Evolutionary conservation across 2,329 filamentous ascomycete species (phyloP), one percentile per base, ranked within the genome.

Genomic region (Penicillium rolfsii): DNA sequence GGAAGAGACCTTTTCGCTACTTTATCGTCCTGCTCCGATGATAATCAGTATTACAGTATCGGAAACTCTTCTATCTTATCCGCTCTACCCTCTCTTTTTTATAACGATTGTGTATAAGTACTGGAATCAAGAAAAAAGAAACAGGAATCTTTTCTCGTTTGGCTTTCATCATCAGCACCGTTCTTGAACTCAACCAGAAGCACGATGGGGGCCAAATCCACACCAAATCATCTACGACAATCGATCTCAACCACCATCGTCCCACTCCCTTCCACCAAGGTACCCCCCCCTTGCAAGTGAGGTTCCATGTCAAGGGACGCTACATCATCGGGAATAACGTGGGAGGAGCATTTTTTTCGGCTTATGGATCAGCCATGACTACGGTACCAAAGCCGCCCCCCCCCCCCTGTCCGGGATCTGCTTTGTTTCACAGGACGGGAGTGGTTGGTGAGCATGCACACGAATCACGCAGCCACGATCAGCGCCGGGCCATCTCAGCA

Each of bases 181-280:
- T 33, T 7, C 12, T 49, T 49, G 7, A n/a, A 19, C 16, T 12
- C 24, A 28, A 28, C 9, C 33, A 33, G n/a, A 19, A 19, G 46
- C 19, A 28, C 28, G 46, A 49, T 49, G 46, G 28, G 28, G 28
- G 46, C 46, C 46, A 49, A 49, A 49, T 33, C 43, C 43, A 46
- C 43, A n/a, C 11, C 43, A 14, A 46, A 46, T 46, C 24, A 46
- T n/a, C 43, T 3, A 46, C 24, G 12, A 8, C n/a, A 46, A n/a
- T 46, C 24, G 11, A 28, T 8, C 43, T 46, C 43, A 24, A 46
- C 46, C 46, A 19, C 26, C 14, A 48, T 19, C 45, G 16, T 49
- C 46, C 46, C 28, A 22, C 16, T 46, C 12, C 16, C 38, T 41
- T 5, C 6, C 3, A 48, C 26, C 14, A 33, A 5, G 16, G 26